phyloP scores from a whole-genome alignment of 2,329 filamentous ascomycete species.

The Xylogone sp. region DNA sequence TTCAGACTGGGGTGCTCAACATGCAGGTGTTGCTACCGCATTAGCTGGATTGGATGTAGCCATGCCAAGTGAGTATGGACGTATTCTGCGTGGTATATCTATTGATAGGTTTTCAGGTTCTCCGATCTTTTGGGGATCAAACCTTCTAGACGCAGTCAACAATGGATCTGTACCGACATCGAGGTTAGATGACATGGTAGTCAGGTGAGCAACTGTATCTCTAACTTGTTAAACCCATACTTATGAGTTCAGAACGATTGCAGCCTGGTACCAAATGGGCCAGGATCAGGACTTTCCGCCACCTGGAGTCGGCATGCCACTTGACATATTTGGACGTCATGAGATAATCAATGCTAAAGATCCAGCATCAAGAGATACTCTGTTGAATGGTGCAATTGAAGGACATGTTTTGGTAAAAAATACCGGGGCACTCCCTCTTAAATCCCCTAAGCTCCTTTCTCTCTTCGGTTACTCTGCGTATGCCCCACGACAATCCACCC shows the following conservation, averaged over 20 bases:
- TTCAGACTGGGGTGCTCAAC: constrained; percentile 82
- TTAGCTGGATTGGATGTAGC: constrained; percentile 75
- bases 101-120: too few species aligned
- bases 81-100: too few species aligned
- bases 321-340: constrained; percentile 46
- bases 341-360: constrained; percentile 51
- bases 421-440: constrained; percentile 45
- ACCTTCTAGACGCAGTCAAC: constrained; percentile 49
- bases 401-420: constrained; percentile 65
- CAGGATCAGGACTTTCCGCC: constrained; percentile 42
- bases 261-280: constrained; percentile 54
- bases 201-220: constrained; percentile 52
- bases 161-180: constrained; percentile 55
- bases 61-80: constrained; percentile 12
- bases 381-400: constrained; percentile 57
- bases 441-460: constrained; percentile 45
- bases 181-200: constrained; percentile 60
- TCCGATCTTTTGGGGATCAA: constrained; percentile 16
- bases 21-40: constrained; percentile 72
- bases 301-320: constrained; percentile 45
- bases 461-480: constrained; percentile 49
- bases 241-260: constrained; percentile 55
- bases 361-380: constrained; percentile 39
- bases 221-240: constrained; percentile 46
- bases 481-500: not conserved